These are phyloP conservation scores for Juglanconis sp. DNA, from an alignment of 2,329 filamentous ascomycete species.

Conservation along the genomic window DNA sequence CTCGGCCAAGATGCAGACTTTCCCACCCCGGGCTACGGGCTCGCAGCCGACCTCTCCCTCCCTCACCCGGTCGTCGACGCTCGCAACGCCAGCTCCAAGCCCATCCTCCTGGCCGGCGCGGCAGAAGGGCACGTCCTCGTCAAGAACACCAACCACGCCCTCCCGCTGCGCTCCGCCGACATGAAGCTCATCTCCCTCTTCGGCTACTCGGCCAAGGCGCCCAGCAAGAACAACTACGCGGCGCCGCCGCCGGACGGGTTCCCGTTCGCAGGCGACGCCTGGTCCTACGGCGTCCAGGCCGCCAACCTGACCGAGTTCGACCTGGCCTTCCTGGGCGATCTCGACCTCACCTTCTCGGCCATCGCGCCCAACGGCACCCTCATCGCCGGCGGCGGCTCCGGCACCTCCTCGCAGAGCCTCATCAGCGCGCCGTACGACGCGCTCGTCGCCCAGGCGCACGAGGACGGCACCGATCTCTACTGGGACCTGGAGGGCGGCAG, in stretches of 20 bases:
- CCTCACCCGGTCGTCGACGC: slow-evolving; percentile 54
- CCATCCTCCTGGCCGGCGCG: slow-evolving; percentile 49
- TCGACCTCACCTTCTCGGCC: slow-evolving; percentile 8
- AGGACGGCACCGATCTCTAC: slow-evolving; percentile 59
- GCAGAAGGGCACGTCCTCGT: slow-evolving; percentile 62
- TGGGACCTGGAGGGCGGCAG: slow-evolving; percentile 65
- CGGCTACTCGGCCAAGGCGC: slow-evolving; percentile 54
- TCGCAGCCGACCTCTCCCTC: slow-evolving; percentile 44
- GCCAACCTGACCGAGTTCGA: slow-evolving; percentile 31
- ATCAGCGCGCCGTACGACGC: slow-evolving; percentile 71
- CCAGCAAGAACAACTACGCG: slow-evolving; percentile 38
- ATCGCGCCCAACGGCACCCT: slow-evolving; percentile 52
- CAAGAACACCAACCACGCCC: slow-evolving; percentile 54
- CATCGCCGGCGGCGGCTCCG: slow-evolving; percentile 78
- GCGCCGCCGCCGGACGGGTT: slow-evolving; percentile 21
- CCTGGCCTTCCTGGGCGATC: slow-evolving; percentile 22
- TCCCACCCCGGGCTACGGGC: slow-evolving; percentile 45
- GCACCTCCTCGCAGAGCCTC: slow-evolving; percentile 71
- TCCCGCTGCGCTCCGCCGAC: slow-evolving; percentile 50
- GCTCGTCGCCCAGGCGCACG: slow-evolving; percentile 59
- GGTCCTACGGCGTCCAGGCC: slow-evolving; percentile 38
- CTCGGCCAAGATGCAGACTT: slow-evolving; percentile 48
- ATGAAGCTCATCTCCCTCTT: slow-evolving; percentile 57
- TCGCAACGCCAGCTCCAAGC: slow-evolving; percentile 41
- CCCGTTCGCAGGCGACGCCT: slow-evolving; percentile 24